phyloP scores from a whole-genome alignment of 345 rosid species.

The Eucalyptus erythrocorys region DNA sequence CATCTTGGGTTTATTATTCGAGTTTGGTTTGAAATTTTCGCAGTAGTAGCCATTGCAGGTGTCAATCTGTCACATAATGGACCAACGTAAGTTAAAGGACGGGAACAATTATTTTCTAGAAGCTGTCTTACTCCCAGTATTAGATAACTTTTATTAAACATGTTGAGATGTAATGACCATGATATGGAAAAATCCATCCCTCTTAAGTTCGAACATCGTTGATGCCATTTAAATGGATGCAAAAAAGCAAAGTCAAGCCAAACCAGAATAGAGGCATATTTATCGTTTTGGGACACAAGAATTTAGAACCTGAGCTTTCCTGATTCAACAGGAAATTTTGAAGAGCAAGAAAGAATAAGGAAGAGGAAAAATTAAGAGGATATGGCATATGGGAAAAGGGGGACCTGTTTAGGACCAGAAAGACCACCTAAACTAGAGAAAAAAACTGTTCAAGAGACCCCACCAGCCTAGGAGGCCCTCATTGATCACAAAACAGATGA shows the following conservation, averaged over 20 bases:
- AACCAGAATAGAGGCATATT: neutral
- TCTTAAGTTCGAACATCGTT: neutral
- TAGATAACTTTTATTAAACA: neutral
- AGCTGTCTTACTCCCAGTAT: neutral
- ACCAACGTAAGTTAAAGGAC: neutral
- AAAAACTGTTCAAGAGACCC: neutral
- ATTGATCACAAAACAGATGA: neutral
- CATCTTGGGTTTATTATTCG: slow-evolving; percentile 59
- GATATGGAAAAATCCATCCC: neutral
- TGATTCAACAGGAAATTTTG: neutral
- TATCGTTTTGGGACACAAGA: neutral
- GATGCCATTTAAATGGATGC: neutral
- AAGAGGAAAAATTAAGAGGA: neutral
- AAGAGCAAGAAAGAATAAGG: neutral
- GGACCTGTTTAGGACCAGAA: neutral
- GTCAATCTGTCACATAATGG: slow-evolving; percentile 32
- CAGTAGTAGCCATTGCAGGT: slow-evolving; percentile 89
- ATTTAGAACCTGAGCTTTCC: neutral
- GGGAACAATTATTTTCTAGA: neutral
- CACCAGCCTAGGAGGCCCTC: neutral
- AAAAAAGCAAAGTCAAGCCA: neutral
- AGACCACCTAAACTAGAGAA: neutral
- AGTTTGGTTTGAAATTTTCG: slow-evolving; percentile 54
- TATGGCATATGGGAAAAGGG: neutral
- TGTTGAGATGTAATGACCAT: neutral